Evolutionary conservation across 2,329 filamentous ascomycete species (phyloP), one percentile per base, ranked within the genome.

Genomic region (Epicoccum sorghinum): DNA sequence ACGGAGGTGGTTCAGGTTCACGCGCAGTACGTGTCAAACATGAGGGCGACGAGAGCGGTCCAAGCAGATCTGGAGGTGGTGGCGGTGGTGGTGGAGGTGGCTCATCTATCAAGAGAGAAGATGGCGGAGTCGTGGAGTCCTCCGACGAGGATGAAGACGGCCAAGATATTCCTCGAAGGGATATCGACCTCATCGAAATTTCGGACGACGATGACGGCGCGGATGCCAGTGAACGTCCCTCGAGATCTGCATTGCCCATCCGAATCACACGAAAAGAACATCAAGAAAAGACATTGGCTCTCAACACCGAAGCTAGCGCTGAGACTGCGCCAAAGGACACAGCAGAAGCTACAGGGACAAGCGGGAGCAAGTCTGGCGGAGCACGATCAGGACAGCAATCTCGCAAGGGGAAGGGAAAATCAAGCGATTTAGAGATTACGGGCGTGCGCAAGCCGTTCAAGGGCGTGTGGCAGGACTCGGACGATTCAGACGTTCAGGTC

Each of bases 141-240:
- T 80, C 79, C 30, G 80, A 82, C 30, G 80, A 82, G 42, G 82
- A 84, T 23, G 79, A 80, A 32, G 75, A 79, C 49, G 82, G 81
- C 27, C 58, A 61, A 10, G 59, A 65, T 13, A 62, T 72, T n/a
- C 75, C 77, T 36, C 76, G 80, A 47, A 74, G 80, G 47, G 80
- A 84, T 57, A 83, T 88, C 50, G 84, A 87, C 59, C 70, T 78
- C n/a, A 83, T 84, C 38, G 81, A 86, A 57, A 80, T 86, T 10
- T 78, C 82, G 10, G 83, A 80, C 43, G 80, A 85, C 51, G 82
- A 83, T 27, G 78, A 80, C 40, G 72, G 76, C 14, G 54, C 46
- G 18, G 67, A 65, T 42, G 45, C 46, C 25, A 51, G 57, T 10
- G 49, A 48, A n/a, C 59, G 54, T n/a, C 66, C 66, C 22, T 59